Evolutionary conservation across 208 protist species (phyloP).

Genomic region (Acanthamoeba sp.): DNA sequence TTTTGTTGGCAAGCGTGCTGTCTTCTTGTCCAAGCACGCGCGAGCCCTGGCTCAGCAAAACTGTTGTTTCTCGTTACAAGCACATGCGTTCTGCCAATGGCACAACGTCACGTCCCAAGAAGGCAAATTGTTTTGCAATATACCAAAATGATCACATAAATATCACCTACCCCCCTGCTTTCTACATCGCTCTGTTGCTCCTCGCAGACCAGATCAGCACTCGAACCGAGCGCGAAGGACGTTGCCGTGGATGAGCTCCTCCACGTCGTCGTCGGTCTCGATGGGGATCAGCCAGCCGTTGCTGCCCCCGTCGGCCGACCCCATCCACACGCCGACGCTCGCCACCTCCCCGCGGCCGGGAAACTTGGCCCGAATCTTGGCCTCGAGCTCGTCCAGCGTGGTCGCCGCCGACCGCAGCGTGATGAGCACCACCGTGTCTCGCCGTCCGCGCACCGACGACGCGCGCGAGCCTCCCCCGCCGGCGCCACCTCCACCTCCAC

Average conservation of each 20-base stretch:
- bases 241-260: slow-evolving; percentile 33
- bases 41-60: too few species aligned
- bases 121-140: too few species aligned
- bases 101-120: too few species aligned
- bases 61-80: too few species aligned
- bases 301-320: not conserved
- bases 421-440: not conserved
- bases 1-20: too few species aligned
- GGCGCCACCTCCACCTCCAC: too few species aligned
- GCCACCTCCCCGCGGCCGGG: not conserved
- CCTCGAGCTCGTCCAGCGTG: not conserved
- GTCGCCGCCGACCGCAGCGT: slow-evolving; percentile 5
- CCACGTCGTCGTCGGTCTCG: slow-evolving; percentile 35
- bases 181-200: too few species aligned
- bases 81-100: too few species aligned
- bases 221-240: slow-evolving; percentile 20
- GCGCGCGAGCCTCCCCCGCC: not conserved
- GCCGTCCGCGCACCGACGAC: not conserved
- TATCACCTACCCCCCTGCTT: too few species aligned
- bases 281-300: slow-evolving; percentile 17
- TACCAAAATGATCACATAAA: too few species aligned
- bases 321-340: not conserved
- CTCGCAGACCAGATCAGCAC: not conserved
- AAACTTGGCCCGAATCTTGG: slow-evolving; percentile 31
- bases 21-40: too few species aligned